Evolutionary conservation across 164 flowering plant genomes (phyloP), one percentile per base, ranked within the genome.

Genomic region (Dillenia suffruticosa): DNA sequence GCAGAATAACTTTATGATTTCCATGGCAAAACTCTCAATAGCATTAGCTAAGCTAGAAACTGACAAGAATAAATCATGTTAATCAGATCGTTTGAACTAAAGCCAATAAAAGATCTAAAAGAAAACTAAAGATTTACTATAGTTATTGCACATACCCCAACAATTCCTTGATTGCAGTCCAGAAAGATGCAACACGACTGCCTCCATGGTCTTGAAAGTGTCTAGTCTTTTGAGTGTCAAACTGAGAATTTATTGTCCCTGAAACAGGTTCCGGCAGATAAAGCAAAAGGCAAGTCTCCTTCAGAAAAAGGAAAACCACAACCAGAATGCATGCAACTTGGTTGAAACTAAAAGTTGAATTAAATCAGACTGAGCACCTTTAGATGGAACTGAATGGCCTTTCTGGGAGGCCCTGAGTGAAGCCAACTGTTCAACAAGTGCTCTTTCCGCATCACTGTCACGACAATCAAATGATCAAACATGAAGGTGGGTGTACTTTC

Each of bases 341-440:
- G 22, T 19, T 46, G 9, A 46, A 12, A 44, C 10, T 5, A 54
- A 46, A 1, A 9, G 15, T 13, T 22, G 12, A 45, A 13, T 19
- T 19, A 19, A 19, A 19, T 19, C 22, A 19, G 22, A 19, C 22
- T 45, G 46, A 50, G 24, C 61, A 43, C 53, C 64, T 8, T 49
- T 12, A 9, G 69, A 50, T 32, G 72, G 49, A 48, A 13, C 53
- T 26, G 69, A 55, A 51, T 60, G 51, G 12, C 57, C 24, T 57
- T 57, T 61, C 5, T 49, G 44, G 46, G 80, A 68, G 57, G 74
- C 59, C 78, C 61, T 74, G 12, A 83, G 67, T 53, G 84, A 83
- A 64, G 83, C 85, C 78, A 90, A 78, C 70, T 83, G 66, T 74
- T 83, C 75, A 44, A 90, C 73, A 46, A 88, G 82, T 8, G 44